Evolutionary conservation across 2,329 filamentous ascomycete species (phyloP).

Genomic region (Cordyceps tenuipes): DNA sequence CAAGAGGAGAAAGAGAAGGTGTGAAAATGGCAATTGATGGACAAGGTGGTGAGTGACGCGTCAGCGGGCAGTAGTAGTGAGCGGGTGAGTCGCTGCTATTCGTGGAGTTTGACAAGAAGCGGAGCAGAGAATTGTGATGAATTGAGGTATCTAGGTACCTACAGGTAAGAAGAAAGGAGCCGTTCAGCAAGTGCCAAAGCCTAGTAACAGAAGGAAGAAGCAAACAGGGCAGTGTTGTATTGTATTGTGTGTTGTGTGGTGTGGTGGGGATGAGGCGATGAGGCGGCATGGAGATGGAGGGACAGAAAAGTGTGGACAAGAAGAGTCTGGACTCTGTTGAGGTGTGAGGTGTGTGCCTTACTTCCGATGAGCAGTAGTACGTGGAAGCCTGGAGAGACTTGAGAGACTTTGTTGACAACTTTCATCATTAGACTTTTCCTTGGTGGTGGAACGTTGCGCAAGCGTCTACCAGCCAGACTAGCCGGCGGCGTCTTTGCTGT

Average conservation of each 20-base stretch:
- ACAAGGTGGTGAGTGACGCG: not conserved
- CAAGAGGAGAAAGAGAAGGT: not conserved
- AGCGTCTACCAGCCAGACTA: not conserved
- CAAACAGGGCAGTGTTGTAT: not conserved
- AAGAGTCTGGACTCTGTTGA: constrained; percentile 5
- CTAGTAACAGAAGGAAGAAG: too few species aligned
- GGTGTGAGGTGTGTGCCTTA: not conserved
- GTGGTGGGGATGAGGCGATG: not conserved
- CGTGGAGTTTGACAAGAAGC: not conserved
- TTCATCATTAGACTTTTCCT: not conserved
- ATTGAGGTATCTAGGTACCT: not conserved
- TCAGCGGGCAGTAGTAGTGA: not conserved
- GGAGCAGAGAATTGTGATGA: not conserved
- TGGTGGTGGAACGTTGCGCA: not conserved
- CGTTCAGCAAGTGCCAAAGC: not conserved
- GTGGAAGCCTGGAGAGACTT: too few species aligned
- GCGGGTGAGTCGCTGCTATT: not conserved
- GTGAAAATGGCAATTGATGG: not conserved
- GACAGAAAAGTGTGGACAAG: not conserved
- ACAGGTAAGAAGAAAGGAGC: not conserved
- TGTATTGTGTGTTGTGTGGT: too few species aligned
- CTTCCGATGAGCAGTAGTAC: too few species aligned
- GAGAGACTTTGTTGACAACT: too few species aligned
- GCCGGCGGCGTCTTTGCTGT: not conserved
- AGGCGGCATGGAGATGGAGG: not conserved